Conservation (phyloP, 139 green algal genomes). For the Edaphochlamys debaryana region DNA sequence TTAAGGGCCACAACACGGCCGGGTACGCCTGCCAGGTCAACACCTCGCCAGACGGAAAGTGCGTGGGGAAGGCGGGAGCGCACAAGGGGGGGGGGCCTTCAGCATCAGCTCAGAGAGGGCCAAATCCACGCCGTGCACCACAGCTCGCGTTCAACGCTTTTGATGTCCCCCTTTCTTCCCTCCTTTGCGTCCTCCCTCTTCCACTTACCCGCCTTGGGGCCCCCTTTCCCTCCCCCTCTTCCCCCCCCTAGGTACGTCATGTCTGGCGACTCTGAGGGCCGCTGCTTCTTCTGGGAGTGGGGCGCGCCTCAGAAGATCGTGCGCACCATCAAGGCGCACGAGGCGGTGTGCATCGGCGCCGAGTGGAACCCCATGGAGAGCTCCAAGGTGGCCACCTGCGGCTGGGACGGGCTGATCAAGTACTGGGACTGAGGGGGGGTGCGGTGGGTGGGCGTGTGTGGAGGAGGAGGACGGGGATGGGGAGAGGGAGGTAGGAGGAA, state of each 20-base stretch:
- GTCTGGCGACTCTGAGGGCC: slow-evolving; percentile 92
- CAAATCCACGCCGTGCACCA: too few relatives aligned
- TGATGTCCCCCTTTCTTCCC: too few relatives aligned
- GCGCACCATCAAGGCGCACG: slow-evolving; percentile 89
- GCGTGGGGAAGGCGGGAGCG: background rate
- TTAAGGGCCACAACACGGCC: slow-evolving; percentile 92
- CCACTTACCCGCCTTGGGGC: too few relatives aligned
- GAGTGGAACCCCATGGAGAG: slow-evolving; percentile 96
- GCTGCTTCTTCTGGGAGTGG: slow-evolving; percentile 98
- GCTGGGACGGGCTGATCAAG: slow-evolving; percentile 96
- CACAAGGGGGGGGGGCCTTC: too few relatives aligned
- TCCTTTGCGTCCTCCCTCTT: too few relatives aligned
- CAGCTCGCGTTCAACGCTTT: too few relatives aligned
- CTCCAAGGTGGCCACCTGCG: slow-evolving; percentile 93
- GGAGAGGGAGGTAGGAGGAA: too few relatives aligned
- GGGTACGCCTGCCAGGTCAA: slow-evolving; percentile 90
- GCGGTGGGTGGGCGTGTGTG: too few relatives aligned
- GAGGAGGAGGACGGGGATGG: too few relatives aligned
- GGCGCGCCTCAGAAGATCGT: slow-evolving; percentile 80
- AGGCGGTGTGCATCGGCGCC: slow-evolving; percentile 90
- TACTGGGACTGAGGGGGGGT: slow-evolving; percentile 41
- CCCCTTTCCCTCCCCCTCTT: background rate
- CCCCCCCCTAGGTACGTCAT: slow-evolving; percentile 75
- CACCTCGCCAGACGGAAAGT: slow-evolving; percentile 55
- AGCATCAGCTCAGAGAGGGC: too few relatives aligned